These are phyloP conservation scores for Yamadazyma kanchanaburiensis DNA, from an alignment of 1,139 yeast genomes.

Conservation along the genomic window DNA sequence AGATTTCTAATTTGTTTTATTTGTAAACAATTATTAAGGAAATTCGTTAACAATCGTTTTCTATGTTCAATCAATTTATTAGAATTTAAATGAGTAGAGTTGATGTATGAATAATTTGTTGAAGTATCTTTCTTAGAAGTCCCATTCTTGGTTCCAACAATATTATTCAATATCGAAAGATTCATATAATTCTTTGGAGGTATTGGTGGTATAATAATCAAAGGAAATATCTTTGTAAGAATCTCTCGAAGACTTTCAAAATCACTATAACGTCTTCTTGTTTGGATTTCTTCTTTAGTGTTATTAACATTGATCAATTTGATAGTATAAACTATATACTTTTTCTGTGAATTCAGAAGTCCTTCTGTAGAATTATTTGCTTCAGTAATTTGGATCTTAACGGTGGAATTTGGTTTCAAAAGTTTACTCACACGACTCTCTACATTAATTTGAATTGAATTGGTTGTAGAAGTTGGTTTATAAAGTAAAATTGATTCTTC, in stretches of 20 bases:
- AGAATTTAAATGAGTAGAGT: conserved; percentile 42
- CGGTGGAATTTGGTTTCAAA: conserved; percentile 27
- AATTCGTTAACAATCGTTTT: conserved; percentile 72
- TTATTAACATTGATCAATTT: conserved; percentile 38
- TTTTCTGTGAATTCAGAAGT: conserved; percentile 53
- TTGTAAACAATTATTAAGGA: conserved; percentile 70
- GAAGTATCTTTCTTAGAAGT: conserved; percentile 5
- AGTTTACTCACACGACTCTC: conserved; percentile 39
- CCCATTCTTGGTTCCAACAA: conserved; percentile 19
- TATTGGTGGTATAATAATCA: conserved; percentile 84
- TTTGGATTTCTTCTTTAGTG: conserved; percentile 49
- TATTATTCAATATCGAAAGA: conserved; percentile 33
- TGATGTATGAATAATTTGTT: conserved; percentile 36
- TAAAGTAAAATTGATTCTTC: conserved; percentile 30
- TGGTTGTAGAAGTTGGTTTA: conserved; percentile 13
- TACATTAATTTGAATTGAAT: conserved; percentile 31
- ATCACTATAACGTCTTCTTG: conserved; percentile 85
- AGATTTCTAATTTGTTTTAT: conserved; percentile 56
- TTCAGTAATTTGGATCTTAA: conserved; percentile 58
- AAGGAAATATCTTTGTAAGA: conserved; percentile 72
- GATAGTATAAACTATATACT: conserved; percentile 78
- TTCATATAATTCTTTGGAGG: conserved; percentile 79
- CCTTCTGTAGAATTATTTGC: conserved; percentile 82
- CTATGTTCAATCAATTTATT: conserved; percentile 54
- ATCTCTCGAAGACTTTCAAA: conserved; percentile 78